Conservation (phyloP, 306 rosid species). For the Cicer pinnatifidum region DNA sequence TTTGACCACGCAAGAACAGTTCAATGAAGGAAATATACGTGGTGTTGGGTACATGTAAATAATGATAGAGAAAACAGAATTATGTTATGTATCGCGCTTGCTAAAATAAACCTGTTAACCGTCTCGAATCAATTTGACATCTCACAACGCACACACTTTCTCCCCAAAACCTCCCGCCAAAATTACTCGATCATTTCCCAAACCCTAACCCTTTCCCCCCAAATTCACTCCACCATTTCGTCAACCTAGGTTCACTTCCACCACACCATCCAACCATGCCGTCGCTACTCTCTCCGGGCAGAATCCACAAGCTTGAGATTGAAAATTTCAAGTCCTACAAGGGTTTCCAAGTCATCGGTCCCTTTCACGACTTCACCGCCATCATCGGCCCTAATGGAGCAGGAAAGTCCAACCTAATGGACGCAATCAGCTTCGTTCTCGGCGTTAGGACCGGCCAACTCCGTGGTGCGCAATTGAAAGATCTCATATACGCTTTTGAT, state of each 20-base stretch:
- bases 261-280: conserved; percentile 61
- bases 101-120: too few species aligned
- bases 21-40: too few species aligned
- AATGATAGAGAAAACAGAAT: too few species aligned
- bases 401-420: conserved; percentile 98
- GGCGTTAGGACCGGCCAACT: conserved; percentile 95
- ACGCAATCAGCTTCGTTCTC: conserved; percentile 96
- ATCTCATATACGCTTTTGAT: conserved; percentile 87
- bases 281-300: conserved; percentile 77
- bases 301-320: conserved; percentile 82
- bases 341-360: conserved; percentile 85
- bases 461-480: conserved; percentile 97
- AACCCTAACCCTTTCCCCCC: conserved; percentile 39
- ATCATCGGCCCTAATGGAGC: conserved; percentile 96
- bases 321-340: conserved; percentile 97
- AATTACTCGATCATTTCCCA: not conserved
- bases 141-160: not conserved
- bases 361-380: conserved; percentile 94
- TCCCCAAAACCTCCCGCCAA: conserved; percentile 6
- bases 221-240: not conserved
- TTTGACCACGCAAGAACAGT: too few species aligned
- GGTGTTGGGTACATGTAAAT: too few species aligned
- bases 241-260: conserved; percentile 35
- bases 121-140: too few species aligned
- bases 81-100: too few species aligned